phyloP scores from a whole-genome alignment of 148 eudicot species.

The Gaultheria prostrata region DNA sequence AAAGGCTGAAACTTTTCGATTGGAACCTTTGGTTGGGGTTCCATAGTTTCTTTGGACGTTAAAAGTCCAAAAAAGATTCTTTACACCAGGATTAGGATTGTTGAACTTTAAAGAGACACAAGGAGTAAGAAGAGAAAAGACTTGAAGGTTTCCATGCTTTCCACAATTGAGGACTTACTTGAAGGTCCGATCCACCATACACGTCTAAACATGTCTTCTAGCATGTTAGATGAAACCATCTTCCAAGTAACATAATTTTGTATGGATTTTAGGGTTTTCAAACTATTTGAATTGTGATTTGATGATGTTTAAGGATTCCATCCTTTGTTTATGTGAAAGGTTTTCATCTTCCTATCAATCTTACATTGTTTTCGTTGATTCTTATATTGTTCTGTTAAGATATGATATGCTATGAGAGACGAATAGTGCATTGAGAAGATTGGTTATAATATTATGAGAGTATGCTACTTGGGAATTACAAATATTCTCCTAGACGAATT shows the following conservation, averaged over 20 bases:
- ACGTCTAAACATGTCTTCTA: neutral
- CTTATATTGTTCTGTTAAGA: neutral
- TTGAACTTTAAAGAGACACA: neutral
- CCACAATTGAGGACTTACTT: neutral
- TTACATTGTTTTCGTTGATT: neutral
- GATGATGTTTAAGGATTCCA: neutral
- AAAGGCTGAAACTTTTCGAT: neutral
- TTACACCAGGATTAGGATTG: neutral
- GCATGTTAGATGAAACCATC: neutral
- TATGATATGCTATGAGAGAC: neutral
- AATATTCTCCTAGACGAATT: neutral
- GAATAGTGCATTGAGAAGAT: neutral
- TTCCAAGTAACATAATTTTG: neutral
- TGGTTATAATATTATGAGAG: neutral
- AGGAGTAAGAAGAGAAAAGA: neutral
- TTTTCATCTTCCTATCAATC: neutral
- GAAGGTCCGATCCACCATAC: neutral
- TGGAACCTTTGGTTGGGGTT: neutral
- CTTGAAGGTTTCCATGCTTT: neutral
- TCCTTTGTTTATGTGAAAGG: neutral
- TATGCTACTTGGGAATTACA: neutral
- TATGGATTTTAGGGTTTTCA: neutral
- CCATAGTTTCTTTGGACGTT: neutral
- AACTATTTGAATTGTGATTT: neutral
- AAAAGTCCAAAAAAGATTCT: neutral